Evolutionary conservation across 148 eudicot genomes (phyloP).

Genomic region (Vaccinium corymbosum): DNA sequence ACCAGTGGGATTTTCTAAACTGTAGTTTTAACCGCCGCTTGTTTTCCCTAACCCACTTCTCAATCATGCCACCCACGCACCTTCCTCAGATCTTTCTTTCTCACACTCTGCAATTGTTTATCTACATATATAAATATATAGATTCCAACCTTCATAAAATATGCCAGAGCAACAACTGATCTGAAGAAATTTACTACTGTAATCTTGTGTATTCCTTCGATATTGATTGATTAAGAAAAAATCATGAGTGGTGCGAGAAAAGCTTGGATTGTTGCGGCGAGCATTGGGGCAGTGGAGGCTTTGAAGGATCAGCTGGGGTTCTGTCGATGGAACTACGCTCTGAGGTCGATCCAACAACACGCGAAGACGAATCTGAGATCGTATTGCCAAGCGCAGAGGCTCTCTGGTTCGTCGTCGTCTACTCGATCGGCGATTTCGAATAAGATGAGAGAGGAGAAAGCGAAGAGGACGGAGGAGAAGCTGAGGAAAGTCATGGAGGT

Average conservation of each 20-base stretch:
- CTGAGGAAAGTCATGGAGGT: constrained; percentile 34
- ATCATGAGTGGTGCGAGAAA: constrained; percentile 26
- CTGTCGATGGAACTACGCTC: constrained; percentile 51
- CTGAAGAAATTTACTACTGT: too few relatives aligned
- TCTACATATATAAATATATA: too few relatives aligned
- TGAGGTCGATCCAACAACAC: constrained; percentile 31
- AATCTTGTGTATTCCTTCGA: too few relatives aligned
- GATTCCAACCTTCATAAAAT: too few relatives aligned
- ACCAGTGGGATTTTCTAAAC: too few relatives aligned
- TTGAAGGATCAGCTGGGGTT: constrained; percentile 56
- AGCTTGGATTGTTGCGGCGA: constrained; percentile 47
- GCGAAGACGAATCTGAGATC: constrained; percentile 29
- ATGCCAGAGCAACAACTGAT: too few relatives aligned
- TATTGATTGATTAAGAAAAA: too few relatives aligned
- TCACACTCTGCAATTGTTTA: too few relatives aligned
- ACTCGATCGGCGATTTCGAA: not conserved
- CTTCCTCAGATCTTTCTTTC: too few relatives aligned
- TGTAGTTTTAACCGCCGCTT: too few relatives aligned
- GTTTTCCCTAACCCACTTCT: too few relatives aligned
- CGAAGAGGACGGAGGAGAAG: constrained; percentile 28
- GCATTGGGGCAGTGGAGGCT: constrained; percentile 65
- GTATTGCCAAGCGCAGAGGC: constrained; percentile 11
- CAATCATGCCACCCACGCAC: too few relatives aligned
- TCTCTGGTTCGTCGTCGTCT: not conserved
- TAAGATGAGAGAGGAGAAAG: constrained; percentile 13